Evolutionary conservation across 257 asterid species (phyloP), one percentile per base, ranked within the genome.

Genomic region (Agastache rugosa): DNA sequence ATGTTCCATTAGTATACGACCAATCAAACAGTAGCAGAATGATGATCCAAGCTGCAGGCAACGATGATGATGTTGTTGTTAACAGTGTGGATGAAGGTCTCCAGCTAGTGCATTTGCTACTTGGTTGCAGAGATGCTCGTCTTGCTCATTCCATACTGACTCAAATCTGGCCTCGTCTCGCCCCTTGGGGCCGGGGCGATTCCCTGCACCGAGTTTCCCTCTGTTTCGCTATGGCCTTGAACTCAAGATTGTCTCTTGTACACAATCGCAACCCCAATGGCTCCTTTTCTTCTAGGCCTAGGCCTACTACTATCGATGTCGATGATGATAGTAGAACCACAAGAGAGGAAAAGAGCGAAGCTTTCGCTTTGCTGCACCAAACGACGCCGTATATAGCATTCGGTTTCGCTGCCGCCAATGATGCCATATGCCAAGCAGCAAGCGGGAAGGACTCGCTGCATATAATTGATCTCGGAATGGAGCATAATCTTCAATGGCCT

Each of bases 341-440:
- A 35, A 72, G 79, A 11, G 77, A 77, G 69, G 87, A 84, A 27
- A 77, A 67, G 66, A 27, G 11, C 7, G 87, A 86, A 55, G 88
- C 90, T 11, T 82, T 82, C 67, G 67, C 51, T 69, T 65, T 85
- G 71, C 78, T 89, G 62, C 84, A 78, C 78, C 82, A 56, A 62
- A 76, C 88, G 10, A 89, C 95, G 16, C 95, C 95, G 2, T 85
- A 80, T 53, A 58, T 86, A 2, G 72, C 71, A 0, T 86, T 89
- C 10, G 90, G 89, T 12, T 82, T 81, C 78, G 34, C 71, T 83
- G 84, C 91, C 42, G 90, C 95, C 15, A 89, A 89, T 75, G 90
- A 83, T 45, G 95, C 91, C 27, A 85, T 89, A 48, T 73, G 54
- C 37, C 69, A 78, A 62, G 91, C 83, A 23, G 75, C 87, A 8